Conservation (phyloP, 1,139 yeast species). For the Magnusiomyces sp. region DNA sequence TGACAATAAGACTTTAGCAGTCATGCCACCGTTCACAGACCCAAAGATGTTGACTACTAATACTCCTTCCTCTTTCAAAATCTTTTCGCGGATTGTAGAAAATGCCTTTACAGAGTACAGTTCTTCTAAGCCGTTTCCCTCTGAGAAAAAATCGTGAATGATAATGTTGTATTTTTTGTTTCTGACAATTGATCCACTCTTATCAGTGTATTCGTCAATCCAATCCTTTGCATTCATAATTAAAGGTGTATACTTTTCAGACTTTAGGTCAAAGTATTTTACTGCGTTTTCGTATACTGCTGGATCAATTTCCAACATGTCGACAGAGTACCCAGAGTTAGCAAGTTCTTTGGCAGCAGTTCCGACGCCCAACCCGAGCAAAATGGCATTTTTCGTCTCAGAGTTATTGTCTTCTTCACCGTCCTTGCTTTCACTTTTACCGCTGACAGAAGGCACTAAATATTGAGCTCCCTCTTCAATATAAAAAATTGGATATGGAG, state of each 20-base stretch:
- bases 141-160: slow-evolving; percentile 8
- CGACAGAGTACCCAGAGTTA: not conserved
- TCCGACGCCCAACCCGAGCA: slow-evolving; percentile 10
- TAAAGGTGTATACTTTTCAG: not conserved
- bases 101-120: slow-evolving; percentile 1
- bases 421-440: too few species aligned
- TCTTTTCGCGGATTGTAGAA: not conserved
- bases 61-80: slow-evolving; percentile 5
- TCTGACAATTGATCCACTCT: not conserved
- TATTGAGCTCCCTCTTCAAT: slow-evolving; percentile 7
- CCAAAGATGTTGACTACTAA: slow-evolving; percentile 7
- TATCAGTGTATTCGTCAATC: not conserved
- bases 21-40: not conserved
- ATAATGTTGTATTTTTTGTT: slow-evolving; percentile 4
- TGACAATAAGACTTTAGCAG: not conserved
- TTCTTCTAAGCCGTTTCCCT: slow-evolving; percentile 2
- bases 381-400: slow-evolving; percentile 3
- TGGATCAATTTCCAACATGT: slow-evolving; percentile 9
- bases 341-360: slow-evolving; percentile 3
- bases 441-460: not conserved
- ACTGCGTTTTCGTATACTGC: slow-evolving; percentile 6
- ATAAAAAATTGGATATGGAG: slow-evolving; percentile 8
- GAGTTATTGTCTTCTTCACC: not conserved
- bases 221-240: slow-evolving; percentile 6
- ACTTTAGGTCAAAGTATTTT: slow-evolving; percentile 4